phyloP scores from a whole-genome alignment of 2,329 filamentous ascomycete genomes.

The Phialocephala subalpina region DNA sequence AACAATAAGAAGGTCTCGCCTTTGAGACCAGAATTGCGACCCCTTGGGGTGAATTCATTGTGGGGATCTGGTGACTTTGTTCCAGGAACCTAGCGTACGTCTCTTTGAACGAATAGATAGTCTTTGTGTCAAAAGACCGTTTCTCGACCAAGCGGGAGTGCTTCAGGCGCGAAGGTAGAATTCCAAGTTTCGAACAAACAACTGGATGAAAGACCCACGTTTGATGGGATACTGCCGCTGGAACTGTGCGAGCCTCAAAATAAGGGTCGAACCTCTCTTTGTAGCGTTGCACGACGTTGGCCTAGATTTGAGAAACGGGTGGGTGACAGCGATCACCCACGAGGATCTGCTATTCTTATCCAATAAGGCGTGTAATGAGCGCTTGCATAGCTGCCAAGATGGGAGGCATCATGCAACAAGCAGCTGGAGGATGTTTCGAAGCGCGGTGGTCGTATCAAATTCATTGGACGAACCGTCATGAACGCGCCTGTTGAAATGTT shows the following conservation, averaged over 20 bases:
- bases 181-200: conserved; percentile 29
- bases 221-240: conserved; percentile 23
- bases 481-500: conserved; percentile 33
- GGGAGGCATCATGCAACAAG: conserved; percentile 23
- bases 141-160: conserved; percentile 30
- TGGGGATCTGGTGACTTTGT: conserved; percentile 32
- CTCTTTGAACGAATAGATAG: conserved; percentile 35
- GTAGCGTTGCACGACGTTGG: conserved; percentile 23
- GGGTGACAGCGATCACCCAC: conserved; percentile 29
- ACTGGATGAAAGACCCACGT: conserved; percentile 34
- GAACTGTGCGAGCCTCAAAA: conserved; percentile 35
- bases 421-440: conserved; percentile 35
- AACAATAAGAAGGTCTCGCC: conserved; percentile 25
- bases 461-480: conserved; percentile 34
- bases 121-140: conserved; percentile 20
- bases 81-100: conserved; percentile 25
- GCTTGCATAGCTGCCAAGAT: conserved; percentile 35
- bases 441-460: conserved; percentile 14
- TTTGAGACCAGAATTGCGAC: conserved; percentile 26
- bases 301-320: conserved; percentile 22
- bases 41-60: conserved; percentile 20
- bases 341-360: conserved; percentile 24
- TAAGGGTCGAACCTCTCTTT: conserved; percentile 19
- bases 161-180: conserved; percentile 28
- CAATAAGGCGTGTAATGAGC: conserved; percentile 31